Evolutionary conservation across 306 rosid species (phyloP), one percentile per base, ranked within the genome.

Genomic region (Vachellia collinsii): DNA sequence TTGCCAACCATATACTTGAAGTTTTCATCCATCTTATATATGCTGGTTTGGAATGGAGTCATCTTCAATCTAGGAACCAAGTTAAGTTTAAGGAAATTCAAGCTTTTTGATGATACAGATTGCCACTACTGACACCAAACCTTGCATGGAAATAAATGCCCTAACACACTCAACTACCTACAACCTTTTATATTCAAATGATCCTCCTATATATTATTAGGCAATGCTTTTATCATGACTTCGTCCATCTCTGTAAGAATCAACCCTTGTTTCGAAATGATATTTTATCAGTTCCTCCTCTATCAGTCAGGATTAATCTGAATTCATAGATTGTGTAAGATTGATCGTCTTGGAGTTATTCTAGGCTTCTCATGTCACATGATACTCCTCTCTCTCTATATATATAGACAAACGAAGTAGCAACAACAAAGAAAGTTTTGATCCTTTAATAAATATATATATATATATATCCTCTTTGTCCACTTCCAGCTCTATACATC

Each of bases 11-110:
- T 78, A 51, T 66, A 34, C n/a, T 17, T 39, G 5, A 12, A 64
- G 11, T 64, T 64, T 64, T 7, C 7, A 29, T 29, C 19, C 54
- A 75, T 72, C 79, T 84, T 77, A n/a, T 20, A n/a, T 20, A 17
- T 51, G 63, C 7, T 67, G 51, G 37, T 68, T 42, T 70, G 3
- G 34, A 29, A 0, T 16, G 19, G 74, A 22, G 39, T 20, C 1
- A 20, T 43, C 29, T 22, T 76, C 81, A 34, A 25, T 29, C 8
- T 50, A 51, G 72, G 38, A 34, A 62, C 41, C 41, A 12, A 62
- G 8, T 61, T 12, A 23, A 61, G 37, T 61, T 61, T 3, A 25
- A 23, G 29, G 1, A 59, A 11, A 11, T 61, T 61, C 11, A 25
- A 29, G 39, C 17, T 61, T 61, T 61, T 25, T 23, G 7, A 16